Conservation (phyloP, 306 rosid species). For the Quercus mongolica region DNA sequence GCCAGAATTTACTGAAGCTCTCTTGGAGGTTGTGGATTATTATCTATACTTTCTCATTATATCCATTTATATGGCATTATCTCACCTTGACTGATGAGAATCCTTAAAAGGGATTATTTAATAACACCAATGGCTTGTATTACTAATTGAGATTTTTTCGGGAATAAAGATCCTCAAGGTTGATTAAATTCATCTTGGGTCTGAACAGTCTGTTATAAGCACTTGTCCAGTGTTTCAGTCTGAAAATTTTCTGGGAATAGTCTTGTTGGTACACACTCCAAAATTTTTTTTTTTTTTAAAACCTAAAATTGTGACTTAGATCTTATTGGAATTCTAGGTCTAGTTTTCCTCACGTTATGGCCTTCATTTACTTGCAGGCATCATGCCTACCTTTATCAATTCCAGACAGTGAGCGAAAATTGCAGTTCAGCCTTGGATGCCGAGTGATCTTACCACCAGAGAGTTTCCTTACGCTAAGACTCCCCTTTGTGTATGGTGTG, state of each 20-base stretch:
- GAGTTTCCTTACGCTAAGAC: slow-evolving; percentile 81
- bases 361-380: slow-evolving; percentile 45
- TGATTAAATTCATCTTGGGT: not conserved
- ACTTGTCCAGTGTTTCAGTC: not conserved
- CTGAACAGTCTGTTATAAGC: slow-evolving; percentile 1
- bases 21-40: not conserved
- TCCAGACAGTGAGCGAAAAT: slow-evolving; percentile 60
- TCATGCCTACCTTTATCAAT: slow-evolving; percentile 66
- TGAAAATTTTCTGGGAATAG: not conserved
- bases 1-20: not conserved
- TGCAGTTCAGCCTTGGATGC: slow-evolving; percentile 76
- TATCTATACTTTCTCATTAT: not conserved
- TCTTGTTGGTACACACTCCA: not conserved
- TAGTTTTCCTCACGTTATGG: not conserved
- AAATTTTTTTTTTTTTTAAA: not conserved
- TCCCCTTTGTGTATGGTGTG: slow-evolving; percentile 85
- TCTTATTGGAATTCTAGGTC: not conserved
- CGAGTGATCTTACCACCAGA: slow-evolving; percentile 80
- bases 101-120: not conserved
- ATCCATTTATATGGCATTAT: not conserved
- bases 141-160: not conserved
- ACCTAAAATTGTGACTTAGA: not conserved
- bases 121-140: not conserved
- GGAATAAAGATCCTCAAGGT: not conserved
- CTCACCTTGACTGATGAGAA: not conserved